Percentiles rank a stretch among this genome's conserved stretches.
Conservation (phyloP, 345 rosid species). For the Jatropha curcas region DNA sequence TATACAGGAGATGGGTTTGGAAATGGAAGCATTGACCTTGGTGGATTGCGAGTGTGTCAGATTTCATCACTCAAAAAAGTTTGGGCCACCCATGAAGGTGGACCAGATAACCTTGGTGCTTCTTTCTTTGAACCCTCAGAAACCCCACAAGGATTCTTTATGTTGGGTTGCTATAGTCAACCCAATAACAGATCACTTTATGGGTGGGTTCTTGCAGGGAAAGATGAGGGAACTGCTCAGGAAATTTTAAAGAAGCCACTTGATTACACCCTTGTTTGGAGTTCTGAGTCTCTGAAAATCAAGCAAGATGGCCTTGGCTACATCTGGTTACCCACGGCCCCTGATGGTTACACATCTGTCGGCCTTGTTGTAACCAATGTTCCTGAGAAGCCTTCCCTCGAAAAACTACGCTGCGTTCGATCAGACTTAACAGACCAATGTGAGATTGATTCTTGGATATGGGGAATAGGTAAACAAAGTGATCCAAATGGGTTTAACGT, state of each 20-base stretch:
- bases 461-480: constrained; percentile 44
- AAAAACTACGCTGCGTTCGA: constrained; percentile 63
- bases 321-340: constrained; percentile 74
- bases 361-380: constrained; percentile 66
- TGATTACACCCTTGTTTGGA: constrained; percentile 80
- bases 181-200: constrained; percentile 53
- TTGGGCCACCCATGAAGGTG: constrained; percentile 61
- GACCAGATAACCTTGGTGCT: constrained; percentile 67
- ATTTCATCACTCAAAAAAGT: constrained; percentile 56
- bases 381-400: constrained; percentile 61
- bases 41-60: constrained; percentile 61
- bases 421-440: constrained; percentile 65
- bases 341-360: constrained; percentile 63
- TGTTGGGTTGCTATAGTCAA: constrained; percentile 63
- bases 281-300: constrained; percentile 56
- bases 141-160: constrained; percentile 47
- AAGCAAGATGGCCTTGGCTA: constrained; percentile 64
- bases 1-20: constrained; percentile 47
- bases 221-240: constrained; percentile 35
- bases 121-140: constrained; percentile 67
- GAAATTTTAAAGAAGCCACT: constrained; percentile 49
- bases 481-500: constrained; percentile 38
- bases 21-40: constrained; percentile 53
- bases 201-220: constrained; percentile 69
- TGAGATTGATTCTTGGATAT: constrained; percentile 49